Base-by-base conservation (phyloP, 768 basidiomycete species). In the Kwoniella shandongensis region DNA sequence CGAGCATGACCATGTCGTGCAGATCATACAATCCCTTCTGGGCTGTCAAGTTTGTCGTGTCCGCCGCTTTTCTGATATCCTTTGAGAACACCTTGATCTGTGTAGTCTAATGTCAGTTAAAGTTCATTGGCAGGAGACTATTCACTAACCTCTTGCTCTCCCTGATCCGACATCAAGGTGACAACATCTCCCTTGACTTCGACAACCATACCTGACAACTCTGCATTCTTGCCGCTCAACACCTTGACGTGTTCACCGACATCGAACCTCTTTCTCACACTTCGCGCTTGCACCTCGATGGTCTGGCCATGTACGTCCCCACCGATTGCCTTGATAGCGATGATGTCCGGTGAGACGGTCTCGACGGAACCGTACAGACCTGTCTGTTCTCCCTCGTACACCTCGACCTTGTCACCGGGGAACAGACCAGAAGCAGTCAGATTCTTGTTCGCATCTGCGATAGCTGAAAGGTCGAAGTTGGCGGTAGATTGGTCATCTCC, bases 241-340 rank as follows among this genome's bases (percentile, higher is more conserved):
- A 98, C 94, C 79, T 98, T 98, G 78, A 99, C 91, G 69, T 99
- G 96, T 78, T 98, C 94, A 70, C 96, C 96, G 53, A 91, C 83
- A 74, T 91, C 92, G 81, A 99, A 98, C 41, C 87, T 82, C 79
- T 99, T 99, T 67, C 93, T 81, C 2, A 98, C 92, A 73, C 88
- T 88, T 52, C 88, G 81, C 0, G 90, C 89, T 0, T 72, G 70
- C 10, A 76, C 61, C 50, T 76, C 75, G 42, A 76, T 59, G 18
- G 65, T 62, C 40, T 72, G 66, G 15, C 65, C 68, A 10, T 88
- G 87, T 48, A 94, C 82, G 57, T 96, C 93, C 22, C 69, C 73
- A 39, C 70, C 67, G 11, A 66, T 66, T 1, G 88, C 88, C 30
- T 84, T 84, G 59, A 99, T 84, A 1, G 87, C 85, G 30, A 98